Evolutionary conservation across 2,329 filamentous ascomycete species (phyloP).

Genomic region (Colletotrichum caudatum): DNA sequence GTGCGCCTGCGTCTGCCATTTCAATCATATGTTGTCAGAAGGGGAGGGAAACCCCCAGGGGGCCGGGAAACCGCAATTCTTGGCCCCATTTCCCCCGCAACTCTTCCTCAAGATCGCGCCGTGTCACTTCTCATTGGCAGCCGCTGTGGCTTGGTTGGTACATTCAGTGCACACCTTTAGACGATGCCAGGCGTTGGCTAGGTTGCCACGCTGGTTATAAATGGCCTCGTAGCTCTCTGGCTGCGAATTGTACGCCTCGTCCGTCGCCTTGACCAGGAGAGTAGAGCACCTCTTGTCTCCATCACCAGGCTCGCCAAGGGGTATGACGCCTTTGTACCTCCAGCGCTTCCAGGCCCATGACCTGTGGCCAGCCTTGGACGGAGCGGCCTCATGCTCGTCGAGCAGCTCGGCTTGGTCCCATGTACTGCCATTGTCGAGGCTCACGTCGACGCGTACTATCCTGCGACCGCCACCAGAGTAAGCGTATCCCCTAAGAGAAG

Average conservation of each 20-base stretch:
- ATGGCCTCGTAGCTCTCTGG: constrained; percentile 70
- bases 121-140: background rate
- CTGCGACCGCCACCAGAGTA: constrained; percentile 75
- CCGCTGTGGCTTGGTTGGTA: constrained; percentile 29
- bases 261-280: constrained; percentile 74
- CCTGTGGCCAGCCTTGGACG: constrained; percentile 55
- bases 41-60: background rate
- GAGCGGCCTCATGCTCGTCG: constrained; percentile 56
- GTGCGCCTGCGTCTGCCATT: background rate
- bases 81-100: background rate
- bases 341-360: constrained; percentile 75
- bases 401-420: constrained; percentile 74
- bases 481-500: constrained; percentile 71
- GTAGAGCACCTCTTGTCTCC: constrained; percentile 58
- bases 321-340: constrained; percentile 65
- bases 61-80: too few species aligned
- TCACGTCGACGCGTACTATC: constrained; percentile 76
- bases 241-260: constrained; percentile 75
- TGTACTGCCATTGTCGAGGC: constrained; percentile 70
- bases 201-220: constrained; percentile 74
- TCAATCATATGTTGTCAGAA: background rate
- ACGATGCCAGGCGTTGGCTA: constrained; percentile 76
- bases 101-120: background rate
- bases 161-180: constrained; percentile 56
- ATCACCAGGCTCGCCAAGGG: constrained; percentile 46